Evolutionary conservation across 1,284 basidiomycete genomes (phyloP).

Genomic region (Sparassis latifolia): DNA sequence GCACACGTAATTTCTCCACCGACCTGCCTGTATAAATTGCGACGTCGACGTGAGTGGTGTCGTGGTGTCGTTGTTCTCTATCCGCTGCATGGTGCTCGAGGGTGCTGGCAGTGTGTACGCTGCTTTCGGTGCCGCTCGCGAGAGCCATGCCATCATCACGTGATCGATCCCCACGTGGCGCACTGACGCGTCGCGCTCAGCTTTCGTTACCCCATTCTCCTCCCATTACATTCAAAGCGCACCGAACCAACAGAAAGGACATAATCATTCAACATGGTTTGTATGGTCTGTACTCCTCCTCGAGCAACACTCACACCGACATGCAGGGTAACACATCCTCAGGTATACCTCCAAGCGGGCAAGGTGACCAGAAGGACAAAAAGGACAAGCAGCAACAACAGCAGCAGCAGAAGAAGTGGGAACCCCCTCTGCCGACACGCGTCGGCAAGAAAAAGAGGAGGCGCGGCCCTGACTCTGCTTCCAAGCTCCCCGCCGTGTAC

Average conservation of each 20-base stretch:
- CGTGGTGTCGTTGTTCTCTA: conserved; percentile 18
- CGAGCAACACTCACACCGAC: background rate
- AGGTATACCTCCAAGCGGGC: conserved; percentile 48
- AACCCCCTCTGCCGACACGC: conserved; percentile 95
- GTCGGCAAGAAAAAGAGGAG: conserved; percentile 95
- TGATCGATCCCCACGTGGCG: conserved; percentile 7
- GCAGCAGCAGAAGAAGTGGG: conserved; percentile 94
- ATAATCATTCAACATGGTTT: conserved; percentile 17
- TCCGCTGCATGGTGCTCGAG: conserved; percentile 19
- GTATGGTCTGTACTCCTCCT: background rate
- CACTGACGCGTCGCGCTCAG: conserved; percentile 56
- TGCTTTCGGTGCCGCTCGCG: background rate
- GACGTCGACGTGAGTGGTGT: conserved; percentile 57
- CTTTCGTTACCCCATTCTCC: conserved; percentile 21
- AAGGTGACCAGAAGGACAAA: conserved; percentile 45
- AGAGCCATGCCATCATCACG: background rate
- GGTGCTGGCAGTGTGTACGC: background rate
- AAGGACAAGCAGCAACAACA: conserved; percentile 67
- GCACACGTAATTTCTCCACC: background rate
- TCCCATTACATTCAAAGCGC: conserved; percentile 5
- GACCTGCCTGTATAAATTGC: conserved; percentile 72
- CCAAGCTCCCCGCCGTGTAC: conserved; percentile 90
- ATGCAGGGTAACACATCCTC: conserved; percentile 77
- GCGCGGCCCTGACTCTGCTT: conserved; percentile 86
- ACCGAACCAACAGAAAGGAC: background rate